Evolutionary conservation across 2,329 filamentous ascomycete genomes (phyloP).

Genomic region (Harringtonia lauricola): DNA sequence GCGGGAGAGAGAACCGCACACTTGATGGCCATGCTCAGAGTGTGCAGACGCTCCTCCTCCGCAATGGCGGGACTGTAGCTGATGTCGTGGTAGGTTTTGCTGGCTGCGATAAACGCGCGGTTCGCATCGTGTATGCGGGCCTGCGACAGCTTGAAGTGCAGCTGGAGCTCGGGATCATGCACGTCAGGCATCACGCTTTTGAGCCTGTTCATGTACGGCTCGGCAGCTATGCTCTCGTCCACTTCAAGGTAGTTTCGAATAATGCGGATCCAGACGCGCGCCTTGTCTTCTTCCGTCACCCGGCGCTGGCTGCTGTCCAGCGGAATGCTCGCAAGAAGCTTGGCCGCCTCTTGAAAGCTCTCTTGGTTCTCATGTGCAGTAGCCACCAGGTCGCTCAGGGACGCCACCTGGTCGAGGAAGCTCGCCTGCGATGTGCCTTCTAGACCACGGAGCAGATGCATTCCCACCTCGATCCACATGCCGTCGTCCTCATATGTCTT

Average conservation of each 20-base stretch:
- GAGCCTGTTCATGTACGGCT: constrained; percentile 84
- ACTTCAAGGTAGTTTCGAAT: constrained; percentile 90
- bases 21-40: constrained; percentile 76
- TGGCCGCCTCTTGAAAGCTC: constrained; percentile 69
- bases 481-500: constrained; percentile 47
- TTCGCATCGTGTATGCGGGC: constrained; percentile 89
- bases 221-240: constrained; percentile 77
- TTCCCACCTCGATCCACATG: constrained; percentile 64
- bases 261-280: constrained; percentile 83
- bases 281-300: constrained; percentile 72
- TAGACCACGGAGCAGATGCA: constrained; percentile 59
- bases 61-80: constrained; percentile 69
- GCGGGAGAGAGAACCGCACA: constrained; percentile 90
- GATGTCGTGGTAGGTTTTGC: constrained; percentile 78
- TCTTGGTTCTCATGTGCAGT: constrained; percentile 74
- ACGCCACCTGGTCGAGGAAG: constrained; percentile 75
- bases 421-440: constrained; percentile 48
- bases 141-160: constrained; percentile 85
- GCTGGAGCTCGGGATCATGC: constrained; percentile 57
- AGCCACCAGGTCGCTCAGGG: constrained; percentile 70
- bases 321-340: constrained; percentile 69
- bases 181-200: constrained; percentile 84
- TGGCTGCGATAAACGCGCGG: constrained; percentile 78
- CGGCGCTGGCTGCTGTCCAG: constrained; percentile 82
- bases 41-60: constrained; percentile 75